Base-by-base conservation (phyloP, 2,329 filamentous ascomycete species). In the Cladosporium sp. region DNA sequence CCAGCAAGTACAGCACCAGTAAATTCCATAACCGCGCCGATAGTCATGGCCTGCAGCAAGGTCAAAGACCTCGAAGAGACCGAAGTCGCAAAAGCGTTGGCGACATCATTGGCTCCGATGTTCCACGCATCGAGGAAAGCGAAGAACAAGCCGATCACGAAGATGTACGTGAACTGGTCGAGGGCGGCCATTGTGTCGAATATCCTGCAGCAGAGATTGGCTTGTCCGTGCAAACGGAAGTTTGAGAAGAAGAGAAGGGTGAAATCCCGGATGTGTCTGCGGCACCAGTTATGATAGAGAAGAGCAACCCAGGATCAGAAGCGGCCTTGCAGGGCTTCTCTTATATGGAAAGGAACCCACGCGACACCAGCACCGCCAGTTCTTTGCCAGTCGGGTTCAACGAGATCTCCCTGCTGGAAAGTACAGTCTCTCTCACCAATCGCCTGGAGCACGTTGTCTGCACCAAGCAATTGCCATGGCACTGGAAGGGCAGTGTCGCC, bases 101-200 rank as follows among this genome's bases (percentile, higher is more conserved):
- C 77, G 59, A 80, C 78, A 78, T 80, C 78, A 63, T 77, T 77
- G 58, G 75, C 74, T 74, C 80, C 82, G 58, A 84, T 84, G 64
- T 84, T 86, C 82, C 81, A 86, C 49, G 83, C 83, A 68, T 86
- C 83, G 20, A 87, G 79, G 67, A 83, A 83, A 59, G 83, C 81
- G 69, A 86, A 86, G 56, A 85, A 77, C 60, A 81, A 80, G 69
- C 80, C 83, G 48, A 86, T 77, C 63, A 81, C 83, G 61, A 86
- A 81, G 59, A 86, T 76, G 67, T 84, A 86, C 70, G 84, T 79
- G 58, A 78, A 85, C 65, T 86, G 78, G 55, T 76, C 74, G 47
- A 82, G 65, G 45, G 66, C 67, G 28, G 63, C 64, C 71, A 74
- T 74, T 28, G 57, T 58, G 32, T 24, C 39, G 60, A 34, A 36